Conservation (phyloP, 148 eudicot species). For the Rhododendron williamsianum region DNA sequence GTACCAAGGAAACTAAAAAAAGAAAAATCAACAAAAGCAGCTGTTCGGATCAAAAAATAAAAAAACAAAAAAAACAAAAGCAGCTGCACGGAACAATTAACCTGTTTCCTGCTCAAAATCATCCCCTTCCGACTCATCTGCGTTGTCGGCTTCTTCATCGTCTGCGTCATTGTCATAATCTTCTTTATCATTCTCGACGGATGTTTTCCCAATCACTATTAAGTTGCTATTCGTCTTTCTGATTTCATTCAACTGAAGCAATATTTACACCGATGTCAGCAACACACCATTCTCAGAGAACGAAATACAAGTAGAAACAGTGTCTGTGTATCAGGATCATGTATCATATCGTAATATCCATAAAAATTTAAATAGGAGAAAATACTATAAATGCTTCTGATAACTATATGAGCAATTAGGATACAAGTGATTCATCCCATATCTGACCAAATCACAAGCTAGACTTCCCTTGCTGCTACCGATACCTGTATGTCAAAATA, state of each 20-base stretch:
- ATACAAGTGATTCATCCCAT: neutral
- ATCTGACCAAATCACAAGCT: neutral
- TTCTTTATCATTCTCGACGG: conserved; percentile 77
- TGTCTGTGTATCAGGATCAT: neutral
- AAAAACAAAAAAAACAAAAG: neutral
- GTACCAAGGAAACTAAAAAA: neutral
- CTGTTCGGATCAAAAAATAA: no score
- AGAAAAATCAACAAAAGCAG: neutral
- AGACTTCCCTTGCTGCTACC: neutral
- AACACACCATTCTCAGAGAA: neutral
- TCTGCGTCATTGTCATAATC: conserved; percentile 89
- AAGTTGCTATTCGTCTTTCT: conserved; percentile 63
- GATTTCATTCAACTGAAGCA: conserved; percentile 70
- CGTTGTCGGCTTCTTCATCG: conserved; percentile 90
- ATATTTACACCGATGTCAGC: neutral
- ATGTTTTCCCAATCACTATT: conserved; percentile 66
- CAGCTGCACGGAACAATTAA: conserved; percentile 18
- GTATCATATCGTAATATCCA: neutral
- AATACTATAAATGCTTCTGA: neutral
- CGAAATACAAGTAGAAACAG: neutral
- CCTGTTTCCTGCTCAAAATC: conserved; percentile 94
- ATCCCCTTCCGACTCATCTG: conserved; percentile 93
- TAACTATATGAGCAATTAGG: neutral
- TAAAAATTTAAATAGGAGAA: neutral
- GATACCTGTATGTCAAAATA: neutral